A percentile compares a stretch with the other conserved stretches of the same genome.
Evolutionary conservation across 2,329 filamentous ascomycete genomes (phyloP).

Genomic region (Aspergillus sp.): DNA sequence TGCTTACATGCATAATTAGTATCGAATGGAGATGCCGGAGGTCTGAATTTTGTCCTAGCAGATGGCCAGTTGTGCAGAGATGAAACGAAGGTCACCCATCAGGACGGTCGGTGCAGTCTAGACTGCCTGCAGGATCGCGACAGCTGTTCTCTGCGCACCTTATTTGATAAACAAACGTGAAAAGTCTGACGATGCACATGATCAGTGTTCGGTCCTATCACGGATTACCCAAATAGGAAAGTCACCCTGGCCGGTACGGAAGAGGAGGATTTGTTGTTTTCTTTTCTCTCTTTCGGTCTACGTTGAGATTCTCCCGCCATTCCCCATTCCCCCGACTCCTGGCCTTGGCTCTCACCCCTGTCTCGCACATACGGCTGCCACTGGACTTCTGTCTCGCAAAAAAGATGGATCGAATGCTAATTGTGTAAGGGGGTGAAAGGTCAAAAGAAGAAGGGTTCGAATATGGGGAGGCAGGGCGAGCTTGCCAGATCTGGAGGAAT

Average conservation of each 20-base stretch:
- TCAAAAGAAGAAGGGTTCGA: not conserved
- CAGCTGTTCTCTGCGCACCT: not conserved
- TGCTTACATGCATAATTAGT: not conserved
- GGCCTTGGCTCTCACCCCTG: not conserved
- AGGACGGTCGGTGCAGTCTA: not conserved
- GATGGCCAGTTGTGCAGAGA: not conserved
- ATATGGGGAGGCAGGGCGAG: not conserved
- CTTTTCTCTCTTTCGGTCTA: not conserved
- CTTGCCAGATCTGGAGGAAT: conserved; percentile 9
- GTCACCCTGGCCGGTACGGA: conserved; percentile 1
- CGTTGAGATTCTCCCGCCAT: not conserved
- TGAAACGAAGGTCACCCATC: not conserved
- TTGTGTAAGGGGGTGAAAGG: conserved; percentile 5
- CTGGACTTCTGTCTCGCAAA: not conserved
- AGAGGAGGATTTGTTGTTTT: not conserved
- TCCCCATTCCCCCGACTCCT: not conserved
- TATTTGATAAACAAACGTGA: conserved; percentile 7
- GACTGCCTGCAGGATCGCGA: not conserved
- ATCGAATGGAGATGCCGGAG: not conserved
- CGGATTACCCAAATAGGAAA: conserved; percentile 20
- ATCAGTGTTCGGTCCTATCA: conserved; percentile 10
- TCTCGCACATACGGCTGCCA: not conserved
- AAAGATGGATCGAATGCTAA: not conserved
- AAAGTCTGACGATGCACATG: conserved; percentile 16
- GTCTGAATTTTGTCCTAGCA: not conserved